phyloP scores from a whole-genome alignment of 2,329 filamentous ascomycete species.

The Paecilomyces niveus region DNA sequence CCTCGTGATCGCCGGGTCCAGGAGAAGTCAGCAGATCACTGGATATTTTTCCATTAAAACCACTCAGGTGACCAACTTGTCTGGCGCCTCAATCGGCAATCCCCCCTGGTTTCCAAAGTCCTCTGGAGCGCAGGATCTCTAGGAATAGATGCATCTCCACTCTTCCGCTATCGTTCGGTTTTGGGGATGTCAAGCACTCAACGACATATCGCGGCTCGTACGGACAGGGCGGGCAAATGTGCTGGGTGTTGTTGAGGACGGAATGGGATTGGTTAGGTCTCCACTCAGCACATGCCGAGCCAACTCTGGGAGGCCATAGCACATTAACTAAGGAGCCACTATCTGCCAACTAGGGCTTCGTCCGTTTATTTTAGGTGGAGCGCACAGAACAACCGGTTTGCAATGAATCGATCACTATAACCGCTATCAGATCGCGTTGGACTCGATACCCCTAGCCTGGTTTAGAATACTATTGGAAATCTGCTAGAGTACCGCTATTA shows the following conservation, averaged over 20 bases:
- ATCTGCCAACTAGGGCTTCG: not conserved
- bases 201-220: not conserved
- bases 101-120: not conserved
- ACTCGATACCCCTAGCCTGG: not conserved
- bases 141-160: not conserved
- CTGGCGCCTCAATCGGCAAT: not conserved
- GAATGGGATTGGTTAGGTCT: not conserved
- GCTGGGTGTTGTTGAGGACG: not conserved
- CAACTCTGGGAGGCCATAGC: not conserved
- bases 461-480: not conserved
- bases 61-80: constrained; percentile 1
- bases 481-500: not conserved
- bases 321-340: not conserved
- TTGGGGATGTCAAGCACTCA: not conserved
- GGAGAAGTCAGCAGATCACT: constrained; percentile 2
- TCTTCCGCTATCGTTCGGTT: not conserved
- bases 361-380: not conserved
- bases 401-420: not conserved
- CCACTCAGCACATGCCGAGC: not conserved
- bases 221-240: not conserved
- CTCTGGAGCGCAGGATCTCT: not conserved
- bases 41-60: not conserved
- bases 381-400: not conserved
- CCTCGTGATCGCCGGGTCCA: constrained; percentile 1
- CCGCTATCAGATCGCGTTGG: not conserved